Conservation (phyloP, 805 yeast species). For the Spencermartinsiella europaea region DNA sequence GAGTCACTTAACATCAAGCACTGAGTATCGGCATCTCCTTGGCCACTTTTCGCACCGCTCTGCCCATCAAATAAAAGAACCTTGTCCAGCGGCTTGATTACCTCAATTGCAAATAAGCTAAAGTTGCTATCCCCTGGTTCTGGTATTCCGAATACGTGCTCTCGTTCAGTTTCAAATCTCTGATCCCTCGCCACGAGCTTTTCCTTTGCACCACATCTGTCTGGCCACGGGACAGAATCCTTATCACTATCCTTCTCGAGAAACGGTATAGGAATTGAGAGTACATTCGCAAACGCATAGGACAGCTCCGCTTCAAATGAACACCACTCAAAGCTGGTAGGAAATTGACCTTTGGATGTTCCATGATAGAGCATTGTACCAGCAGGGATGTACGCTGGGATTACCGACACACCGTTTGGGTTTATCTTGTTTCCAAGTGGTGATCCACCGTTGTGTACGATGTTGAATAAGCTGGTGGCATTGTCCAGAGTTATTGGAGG, state of each 20-base stretch:
- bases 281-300: constrained; percentile 24
- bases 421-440: constrained; percentile 2
- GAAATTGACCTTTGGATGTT: constrained; percentile 37
- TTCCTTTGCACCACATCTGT: not conserved
- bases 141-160: not conserved
- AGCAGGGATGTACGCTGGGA: constrained; percentile 6
- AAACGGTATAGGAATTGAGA: not conserved
- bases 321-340: constrained; percentile 51
- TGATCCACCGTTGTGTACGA: constrained; percentile 40
- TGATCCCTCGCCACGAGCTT: not conserved
- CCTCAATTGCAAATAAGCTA: constrained; percentile 38
- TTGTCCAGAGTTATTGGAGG: constrained; percentile 5
- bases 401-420: constrained; percentile 6
- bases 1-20: constrained; percentile 33
- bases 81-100: constrained; percentile 40
- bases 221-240: not conserved
- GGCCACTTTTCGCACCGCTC: constrained; percentile 51
- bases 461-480: constrained; percentile 36
- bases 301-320: constrained; percentile 62
- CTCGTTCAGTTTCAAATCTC: not conserved
- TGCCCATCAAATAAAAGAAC: constrained; percentile 59
- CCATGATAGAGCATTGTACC: constrained; percentile 57
- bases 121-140: not conserved
- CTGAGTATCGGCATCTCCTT: constrained; percentile 61
- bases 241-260: not conserved